phyloP scores from a whole-genome alignment of 441 rosid genomes.

The Pelargonium fulgidum region DNA sequence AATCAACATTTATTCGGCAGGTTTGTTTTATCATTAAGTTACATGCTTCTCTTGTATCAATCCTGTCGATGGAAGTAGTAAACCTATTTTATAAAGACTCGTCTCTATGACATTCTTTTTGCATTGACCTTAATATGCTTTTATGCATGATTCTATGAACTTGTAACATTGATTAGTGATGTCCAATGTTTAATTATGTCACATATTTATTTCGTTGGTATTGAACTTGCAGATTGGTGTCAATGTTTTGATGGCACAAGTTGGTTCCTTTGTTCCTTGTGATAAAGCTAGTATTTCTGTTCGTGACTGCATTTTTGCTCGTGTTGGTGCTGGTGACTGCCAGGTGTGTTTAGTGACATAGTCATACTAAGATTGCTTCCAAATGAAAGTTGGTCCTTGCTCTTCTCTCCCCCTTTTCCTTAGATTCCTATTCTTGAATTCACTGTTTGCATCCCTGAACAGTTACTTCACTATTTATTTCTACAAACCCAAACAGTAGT shows the following conservation, averaged over 20 bases:
- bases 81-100: neutral
- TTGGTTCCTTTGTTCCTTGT: conserved; percentile 95
- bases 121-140: neutral
- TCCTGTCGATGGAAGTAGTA: neutral
- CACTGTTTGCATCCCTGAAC: no score
- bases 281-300: conserved; percentile 82
- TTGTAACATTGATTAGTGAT: neutral
- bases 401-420: no score
- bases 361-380: neutral
- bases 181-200: neutral
- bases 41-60: conserved; percentile 1
- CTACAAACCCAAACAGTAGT: no score
- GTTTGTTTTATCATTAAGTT: conserved; percentile 30
- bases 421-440: no score
- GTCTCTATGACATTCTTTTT: neutral
- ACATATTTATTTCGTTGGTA: conserved; percentile 9
- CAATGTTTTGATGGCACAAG: conserved; percentile 95
- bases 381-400: neutral
- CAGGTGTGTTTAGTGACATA: conserved; percentile 57
- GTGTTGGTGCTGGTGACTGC: conserved; percentile 99
- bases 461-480: no score
- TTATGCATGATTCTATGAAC: conserved; percentile 6
- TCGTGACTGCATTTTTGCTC: conserved; percentile 96
- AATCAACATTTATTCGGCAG: conserved; percentile 96
- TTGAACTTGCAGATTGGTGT: conserved; percentile 68